Base-by-base conservation (phyloP, 257 asterid species). In the Ophiorrhiza pumila region DNA sequence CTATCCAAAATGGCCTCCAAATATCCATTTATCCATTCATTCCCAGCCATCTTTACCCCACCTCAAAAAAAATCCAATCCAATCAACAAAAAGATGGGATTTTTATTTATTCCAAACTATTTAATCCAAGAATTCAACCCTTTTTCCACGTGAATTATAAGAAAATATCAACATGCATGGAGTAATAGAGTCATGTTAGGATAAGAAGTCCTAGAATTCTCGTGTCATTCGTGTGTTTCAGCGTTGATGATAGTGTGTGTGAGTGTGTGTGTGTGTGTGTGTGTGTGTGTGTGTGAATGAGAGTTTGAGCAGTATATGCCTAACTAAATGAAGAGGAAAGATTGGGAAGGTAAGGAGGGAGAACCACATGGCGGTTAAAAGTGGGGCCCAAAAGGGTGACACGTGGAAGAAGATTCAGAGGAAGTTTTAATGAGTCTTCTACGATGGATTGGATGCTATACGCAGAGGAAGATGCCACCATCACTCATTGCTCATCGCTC, bases 21-120 rank as follows among this genome's bases (percentile, higher is more conserved):
- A 74, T 93, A 93, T 35, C 98, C 98, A 69, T 93, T 89, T 62
- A 93, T 89, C 98, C 97, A 93, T 77, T 93, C 98, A 43, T 93
- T 93, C 45, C 92, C 97, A 27, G 90, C 97, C 98, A 89, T 89
- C 18, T 65, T 69, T 53, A 47, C 45, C 31, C 11, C 11, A 14
- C n/a, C 43, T 8, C 4, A 68, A 70, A 64, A 77, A 71, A 58
- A 42, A 66, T 20, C 25, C 61, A 4, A 11, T 5, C 9, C 10
- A 56, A 1, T 23, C 34, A 56, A 56, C n/a, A n/a, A n/a, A n/a
- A n/a, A n/a, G n/a, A n/a, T n/a, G n/a, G n/a, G 43, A 41, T 27
- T 10, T 58, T 5, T 31, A 9, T 27, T 6, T 0, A 7, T n/a
- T 58, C 37, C 47, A 27, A 5, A 34, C 1, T 4, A 31, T 25